These are phyloP conservation scores for Strobilomyces dryophilus DNA, from an alignment of 768 basidiomycete species.

Conservation along the genomic window DNA sequence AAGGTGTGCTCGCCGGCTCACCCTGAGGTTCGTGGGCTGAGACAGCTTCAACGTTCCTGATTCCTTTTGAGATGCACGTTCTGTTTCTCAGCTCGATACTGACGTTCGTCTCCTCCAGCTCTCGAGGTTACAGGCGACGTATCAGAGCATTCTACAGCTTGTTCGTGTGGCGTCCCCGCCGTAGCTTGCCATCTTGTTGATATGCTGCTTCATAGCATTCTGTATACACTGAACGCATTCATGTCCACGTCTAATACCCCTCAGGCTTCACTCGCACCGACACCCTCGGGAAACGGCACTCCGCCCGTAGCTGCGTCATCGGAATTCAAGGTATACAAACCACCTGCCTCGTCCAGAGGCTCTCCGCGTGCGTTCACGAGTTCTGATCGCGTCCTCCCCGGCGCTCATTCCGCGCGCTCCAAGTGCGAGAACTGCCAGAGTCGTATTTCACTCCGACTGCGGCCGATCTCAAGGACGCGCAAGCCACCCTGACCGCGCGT, in stretches of 20 bases:
- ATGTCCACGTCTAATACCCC: constrained; percentile 26
- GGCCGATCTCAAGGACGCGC: constrained; percentile 66
- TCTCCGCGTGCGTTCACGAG: constrained; percentile 32
- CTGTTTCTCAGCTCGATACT: constrained; percentile 6
- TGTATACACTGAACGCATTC: constrained; percentile 10
- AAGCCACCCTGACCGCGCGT: constrained; percentile 56
- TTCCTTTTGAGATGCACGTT: not conserved
- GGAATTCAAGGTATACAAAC: constrained; percentile 48
- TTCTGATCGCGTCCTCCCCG: not conserved
- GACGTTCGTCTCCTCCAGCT: not conserved
- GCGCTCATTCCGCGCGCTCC: constrained; percentile 4
- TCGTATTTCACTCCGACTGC: constrained; percentile 70
- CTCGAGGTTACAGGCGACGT: not conserved
- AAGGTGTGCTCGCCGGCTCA: constrained; percentile 72
- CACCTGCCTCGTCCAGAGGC: constrained; percentile 31
- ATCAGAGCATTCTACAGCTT: not conserved
- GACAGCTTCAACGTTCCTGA: constrained; percentile 59
- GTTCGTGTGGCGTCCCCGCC: constrained; percentile 9
- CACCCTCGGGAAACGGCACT: not conserved
- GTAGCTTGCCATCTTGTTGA: constrained; percentile 16
- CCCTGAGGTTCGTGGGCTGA: constrained; percentile 68
- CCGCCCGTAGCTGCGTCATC: constrained; percentile 9
- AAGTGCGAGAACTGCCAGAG: constrained; percentile 57
- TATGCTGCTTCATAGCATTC: constrained; percentile 11
- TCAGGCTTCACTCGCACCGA: not conserved